Percentiles rank a stretch among this genome's conserved stretches.
These are phyloP conservation scores for Umbelopsis sp. DNA, from an alignment of 192 early-diverging fungal genomes.

Conservation along the genomic window DNA sequence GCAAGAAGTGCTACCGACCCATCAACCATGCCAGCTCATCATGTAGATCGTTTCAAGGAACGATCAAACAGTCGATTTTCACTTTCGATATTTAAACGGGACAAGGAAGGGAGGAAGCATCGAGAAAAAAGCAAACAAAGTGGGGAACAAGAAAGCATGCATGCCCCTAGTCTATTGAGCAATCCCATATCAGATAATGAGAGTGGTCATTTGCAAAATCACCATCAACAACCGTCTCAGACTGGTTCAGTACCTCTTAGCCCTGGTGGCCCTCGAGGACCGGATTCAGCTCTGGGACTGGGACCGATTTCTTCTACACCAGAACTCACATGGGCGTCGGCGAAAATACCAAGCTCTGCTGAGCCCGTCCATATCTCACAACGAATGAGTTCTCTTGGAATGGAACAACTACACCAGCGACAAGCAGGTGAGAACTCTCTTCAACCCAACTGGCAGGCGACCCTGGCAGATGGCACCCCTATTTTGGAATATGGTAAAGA, in stretches of 20 bases:
- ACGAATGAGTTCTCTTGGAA: constrained; percentile 9
- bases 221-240: neutral
- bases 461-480: neutral
- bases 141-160: constrained; percentile 1
- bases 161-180: constrained; percentile 12
- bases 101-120: neutral
- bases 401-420: neutral
- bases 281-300: neutral
- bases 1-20: neutral
- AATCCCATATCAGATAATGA: neutral
- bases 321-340: neutral
- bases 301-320: neutral
- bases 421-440: neutral
- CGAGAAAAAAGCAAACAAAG: neutral
- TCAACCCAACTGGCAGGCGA: neutral
- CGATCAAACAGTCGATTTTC: constrained; percentile 9
- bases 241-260: neutral
- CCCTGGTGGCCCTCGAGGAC: constrained; percentile 1
- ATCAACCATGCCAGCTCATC: neutral
- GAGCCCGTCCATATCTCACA: neutral
- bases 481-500: constrained; percentile 22
- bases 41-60: neutral
- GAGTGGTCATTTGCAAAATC: neutral
- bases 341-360: neutral
- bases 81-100: neutral